Conservation (phyloP, 2,329 filamentous ascomycete genomes). For the Alternaria novae-zelandiae region DNA sequence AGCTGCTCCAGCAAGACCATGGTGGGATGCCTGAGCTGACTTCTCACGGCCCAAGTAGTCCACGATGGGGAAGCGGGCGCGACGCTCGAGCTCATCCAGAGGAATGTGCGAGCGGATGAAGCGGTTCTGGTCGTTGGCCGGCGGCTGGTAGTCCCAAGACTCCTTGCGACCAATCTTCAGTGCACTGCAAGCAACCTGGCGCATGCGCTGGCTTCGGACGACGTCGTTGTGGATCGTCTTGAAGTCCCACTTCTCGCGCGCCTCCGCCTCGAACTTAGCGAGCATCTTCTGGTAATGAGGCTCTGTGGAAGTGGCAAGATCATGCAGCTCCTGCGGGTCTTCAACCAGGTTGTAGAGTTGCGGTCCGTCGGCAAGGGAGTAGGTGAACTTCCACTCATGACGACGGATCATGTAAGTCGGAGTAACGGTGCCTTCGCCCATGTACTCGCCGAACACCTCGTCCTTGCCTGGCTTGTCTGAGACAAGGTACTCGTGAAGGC, state of each 20-base stretch:
- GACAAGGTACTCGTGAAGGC: constrained; percentile 58
- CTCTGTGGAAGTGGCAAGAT: constrained; percentile 62
- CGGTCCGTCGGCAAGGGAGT: constrained; percentile 80
- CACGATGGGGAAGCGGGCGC: constrained; percentile 71
- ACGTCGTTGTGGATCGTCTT: constrained; percentile 76
- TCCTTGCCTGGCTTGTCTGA: constrained; percentile 68
- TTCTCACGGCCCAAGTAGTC: constrained; percentile 52
- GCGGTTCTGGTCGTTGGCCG: constrained; percentile 71
- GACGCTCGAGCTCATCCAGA: constrained; percentile 79
- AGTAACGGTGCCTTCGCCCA: constrained; percentile 86
- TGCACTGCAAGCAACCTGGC: constrained; percentile 79
- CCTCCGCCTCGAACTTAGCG: constrained; percentile 74
- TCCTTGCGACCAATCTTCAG: constrained; percentile 72
- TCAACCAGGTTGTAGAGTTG: constrained; percentile 80
- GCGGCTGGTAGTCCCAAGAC: constrained; percentile 85
- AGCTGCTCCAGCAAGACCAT: constrained; percentile 44
- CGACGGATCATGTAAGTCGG: constrained; percentile 94
- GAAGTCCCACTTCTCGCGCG: constrained; percentile 79
- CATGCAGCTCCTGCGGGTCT: constrained; percentile 79
- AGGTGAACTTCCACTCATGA: constrained; percentile 89
- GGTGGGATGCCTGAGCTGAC: constrained; percentile 42
- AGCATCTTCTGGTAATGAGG: constrained; percentile 50
- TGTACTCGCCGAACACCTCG: constrained; percentile 94
- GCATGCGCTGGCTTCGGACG: constrained; percentile 76
- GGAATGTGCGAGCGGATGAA: constrained; percentile 82